Evolutionary conservation across 2,329 filamentous ascomycete genomes (phyloP).

Genomic region (Arthrobotrys sinensis): DNA sequence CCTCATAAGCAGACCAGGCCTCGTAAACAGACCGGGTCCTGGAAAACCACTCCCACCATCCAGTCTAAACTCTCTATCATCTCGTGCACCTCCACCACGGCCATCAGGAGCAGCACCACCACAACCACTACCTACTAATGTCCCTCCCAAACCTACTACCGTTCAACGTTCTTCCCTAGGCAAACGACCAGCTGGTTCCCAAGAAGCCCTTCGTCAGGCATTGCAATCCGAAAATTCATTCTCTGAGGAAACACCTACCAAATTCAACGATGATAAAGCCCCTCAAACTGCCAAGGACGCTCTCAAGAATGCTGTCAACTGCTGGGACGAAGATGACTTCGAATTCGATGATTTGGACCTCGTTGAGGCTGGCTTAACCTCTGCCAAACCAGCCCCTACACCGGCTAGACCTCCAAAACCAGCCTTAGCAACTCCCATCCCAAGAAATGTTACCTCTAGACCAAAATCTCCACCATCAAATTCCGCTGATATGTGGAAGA

Average conservation of each 20-base stretch:
- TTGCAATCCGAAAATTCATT: slow-evolving; percentile 51
- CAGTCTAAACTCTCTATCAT: slow-evolving; percentile 38
- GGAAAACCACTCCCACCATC: slow-evolving; percentile 43
- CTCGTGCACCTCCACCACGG: slow-evolving; percentile 32
- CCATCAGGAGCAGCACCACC: background rate
- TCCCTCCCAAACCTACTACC: slow-evolving; percentile 7
- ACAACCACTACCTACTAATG: background rate
- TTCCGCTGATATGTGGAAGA: slow-evolving; percentile 45
- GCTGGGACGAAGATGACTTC: slow-evolving; percentile 59
- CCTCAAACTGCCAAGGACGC: slow-evolving; percentile 52
- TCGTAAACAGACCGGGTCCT: slow-evolving; percentile 44
- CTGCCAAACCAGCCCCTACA: slow-evolving; percentile 17
- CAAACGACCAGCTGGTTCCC: slow-evolving; percentile 45
- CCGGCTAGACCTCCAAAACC: background rate
- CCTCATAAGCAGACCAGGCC: slow-evolving; percentile 32
- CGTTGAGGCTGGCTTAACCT: slow-evolving; percentile 41
- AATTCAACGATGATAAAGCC: slow-evolving; percentile 39
- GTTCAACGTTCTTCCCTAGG: slow-evolving; percentile 47
- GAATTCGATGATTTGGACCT: slow-evolving; percentile 59
- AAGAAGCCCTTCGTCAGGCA: slow-evolving; percentile 51
- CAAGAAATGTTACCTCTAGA: background rate
- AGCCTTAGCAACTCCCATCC: background rate
- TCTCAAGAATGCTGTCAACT: slow-evolving; percentile 54
- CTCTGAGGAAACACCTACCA: slow-evolving; percentile 33
- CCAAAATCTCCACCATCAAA: slow-evolving; percentile 20